Evolutionary conservation across 257 asterid species (phyloP).

Genomic region (Haberlea rhodopensis): DNA sequence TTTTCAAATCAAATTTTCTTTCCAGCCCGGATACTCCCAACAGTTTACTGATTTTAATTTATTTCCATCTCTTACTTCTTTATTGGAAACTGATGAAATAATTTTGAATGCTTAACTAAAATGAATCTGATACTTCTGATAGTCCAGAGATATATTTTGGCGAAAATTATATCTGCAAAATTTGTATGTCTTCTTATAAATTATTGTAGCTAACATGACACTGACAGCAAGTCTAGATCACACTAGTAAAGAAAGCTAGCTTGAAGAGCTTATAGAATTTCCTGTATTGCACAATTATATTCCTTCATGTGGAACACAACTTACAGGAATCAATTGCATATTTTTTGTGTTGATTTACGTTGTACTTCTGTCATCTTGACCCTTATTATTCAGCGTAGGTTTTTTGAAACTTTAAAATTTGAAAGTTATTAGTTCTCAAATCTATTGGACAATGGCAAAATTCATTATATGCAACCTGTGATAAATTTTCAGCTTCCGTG

Average conservation of each 20-base stretch:
- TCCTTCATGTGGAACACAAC: not conserved
- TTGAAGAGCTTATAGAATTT: conserved; percentile 12
- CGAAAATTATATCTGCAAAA: not conserved
- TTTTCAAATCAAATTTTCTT: not conserved
- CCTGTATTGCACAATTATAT: not conserved
- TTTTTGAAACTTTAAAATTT: conserved; percentile 11
- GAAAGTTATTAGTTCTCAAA: not conserved
- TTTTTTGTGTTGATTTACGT: conserved; percentile 3
- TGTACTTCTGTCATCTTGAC: not conserved
- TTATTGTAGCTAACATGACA: not conserved
- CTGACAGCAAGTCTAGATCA: conserved; percentile 1
- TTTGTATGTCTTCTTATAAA: not conserved
- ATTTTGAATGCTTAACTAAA: not conserved
- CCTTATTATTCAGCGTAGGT: conserved; percentile 1
- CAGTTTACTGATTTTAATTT: not conserved
- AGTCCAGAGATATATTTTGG: no score
- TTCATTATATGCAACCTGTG: conserved; percentile 25
- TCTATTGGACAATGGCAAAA: conserved; percentile 6
- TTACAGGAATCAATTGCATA: not conserved
- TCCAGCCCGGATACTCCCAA: conserved; percentile 1
- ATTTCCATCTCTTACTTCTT: not conserved
- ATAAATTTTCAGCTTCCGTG: conserved; percentile 63
- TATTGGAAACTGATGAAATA: not conserved
- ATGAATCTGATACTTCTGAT: no score
- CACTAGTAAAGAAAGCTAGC: not conserved